Evolutionary conservation across 495 filamentous ascomycete species (phyloP).

Genomic region (Neurospora sp.): DNA sequence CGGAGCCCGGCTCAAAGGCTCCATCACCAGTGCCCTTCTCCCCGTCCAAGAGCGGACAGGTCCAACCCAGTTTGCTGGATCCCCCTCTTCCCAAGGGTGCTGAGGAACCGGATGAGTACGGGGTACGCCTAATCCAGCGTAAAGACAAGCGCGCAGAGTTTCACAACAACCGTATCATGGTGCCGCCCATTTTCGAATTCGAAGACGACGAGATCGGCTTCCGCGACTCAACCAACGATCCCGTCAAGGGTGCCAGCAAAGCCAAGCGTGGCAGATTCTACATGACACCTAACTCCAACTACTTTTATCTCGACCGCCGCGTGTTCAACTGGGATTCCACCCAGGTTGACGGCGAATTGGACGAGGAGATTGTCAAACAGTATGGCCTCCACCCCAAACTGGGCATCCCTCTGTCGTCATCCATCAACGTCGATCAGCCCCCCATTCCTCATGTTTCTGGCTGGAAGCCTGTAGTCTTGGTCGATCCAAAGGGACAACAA

Average conservation of each 20-base stretch:
- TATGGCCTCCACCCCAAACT: constrained; percentile 32
- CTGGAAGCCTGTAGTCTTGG: constrained; percentile 26
- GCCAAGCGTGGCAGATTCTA: constrained; percentile 29
- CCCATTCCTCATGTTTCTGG: constrained; percentile 20
- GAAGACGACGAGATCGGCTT: constrained; percentile 38
- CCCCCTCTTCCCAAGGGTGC: constrained; percentile 26
- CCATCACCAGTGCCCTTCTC: constrained; percentile 23
- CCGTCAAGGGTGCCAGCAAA: constrained; percentile 28
- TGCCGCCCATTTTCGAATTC: constrained; percentile 27
- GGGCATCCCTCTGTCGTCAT: constrained; percentile 29
- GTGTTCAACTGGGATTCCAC: constrained; percentile 33
- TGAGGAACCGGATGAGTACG: constrained; percentile 28
- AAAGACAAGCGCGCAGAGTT: constrained; percentile 16
- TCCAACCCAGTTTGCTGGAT: constrained; percentile 8
- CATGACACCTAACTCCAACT: constrained; percentile 29
- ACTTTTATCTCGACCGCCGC: constrained; percentile 32
- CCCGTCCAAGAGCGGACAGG: constrained; percentile 6
- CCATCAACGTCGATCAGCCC: constrained; percentile 26
- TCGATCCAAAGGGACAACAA: constrained; percentile 20
- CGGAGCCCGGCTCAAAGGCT: constrained; percentile 27
- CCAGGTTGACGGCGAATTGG: constrained; percentile 28
- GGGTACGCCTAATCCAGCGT: constrained; percentile 28
- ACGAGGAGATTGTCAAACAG: constrained; percentile 30
- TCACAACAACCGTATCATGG: constrained; percentile 35
- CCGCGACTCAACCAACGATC: constrained; percentile 37